A percentile compares a stretch with the other conserved stretches of the same genome.
Evolutionary conservation across 2,329 filamentous ascomycete genomes (phyloP).

Genomic region (Verticillium tricorpus): DNA sequence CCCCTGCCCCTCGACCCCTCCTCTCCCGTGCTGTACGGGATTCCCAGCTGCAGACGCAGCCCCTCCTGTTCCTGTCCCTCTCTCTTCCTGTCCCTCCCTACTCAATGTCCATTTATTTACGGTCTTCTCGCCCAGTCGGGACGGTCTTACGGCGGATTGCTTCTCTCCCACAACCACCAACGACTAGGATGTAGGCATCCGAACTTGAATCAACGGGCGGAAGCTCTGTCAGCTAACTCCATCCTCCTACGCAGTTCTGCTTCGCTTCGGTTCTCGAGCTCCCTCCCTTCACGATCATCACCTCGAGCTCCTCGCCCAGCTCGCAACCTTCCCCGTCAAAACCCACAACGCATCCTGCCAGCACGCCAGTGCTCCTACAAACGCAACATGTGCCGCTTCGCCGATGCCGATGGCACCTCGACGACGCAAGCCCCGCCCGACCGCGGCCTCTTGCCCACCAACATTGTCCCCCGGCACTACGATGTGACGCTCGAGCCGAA

Average conservation of each 20-base stretch:
- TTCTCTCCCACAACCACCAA: background rate
- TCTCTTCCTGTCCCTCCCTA: background rate
- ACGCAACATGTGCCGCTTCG: conserved; percentile 13
- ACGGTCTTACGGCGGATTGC: background rate
- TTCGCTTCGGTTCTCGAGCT: background rate
- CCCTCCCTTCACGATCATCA: conserved; percentile 3
- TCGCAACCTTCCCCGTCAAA: conserved; percentile 6
- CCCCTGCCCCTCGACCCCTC: background rate
- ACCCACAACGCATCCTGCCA: conserved; percentile 9
- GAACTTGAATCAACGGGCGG: background rate
- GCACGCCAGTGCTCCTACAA: conserved; percentile 12
- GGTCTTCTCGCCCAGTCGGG: background rate
- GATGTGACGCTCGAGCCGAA: conserved; percentile 88
- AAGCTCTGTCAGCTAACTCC: background rate
- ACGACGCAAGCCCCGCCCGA: conserved; percentile 19
- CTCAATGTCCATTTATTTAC: background rate
- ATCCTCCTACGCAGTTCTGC: background rate
- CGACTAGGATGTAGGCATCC: background rate
- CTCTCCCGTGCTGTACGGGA: background rate
- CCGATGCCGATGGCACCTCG: conserved; percentile 6
- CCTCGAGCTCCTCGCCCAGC: conserved; percentile 24
- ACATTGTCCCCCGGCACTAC: conserved; percentile 90
- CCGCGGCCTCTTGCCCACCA: conserved; percentile 83
- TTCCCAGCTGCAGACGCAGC: background rate
- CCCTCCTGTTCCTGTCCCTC: background rate